These are phyloP conservation scores for Capronia americana DNA, from an alignment of 2,329 filamentous ascomycete genomes.

Conservation along the genomic window DNA sequence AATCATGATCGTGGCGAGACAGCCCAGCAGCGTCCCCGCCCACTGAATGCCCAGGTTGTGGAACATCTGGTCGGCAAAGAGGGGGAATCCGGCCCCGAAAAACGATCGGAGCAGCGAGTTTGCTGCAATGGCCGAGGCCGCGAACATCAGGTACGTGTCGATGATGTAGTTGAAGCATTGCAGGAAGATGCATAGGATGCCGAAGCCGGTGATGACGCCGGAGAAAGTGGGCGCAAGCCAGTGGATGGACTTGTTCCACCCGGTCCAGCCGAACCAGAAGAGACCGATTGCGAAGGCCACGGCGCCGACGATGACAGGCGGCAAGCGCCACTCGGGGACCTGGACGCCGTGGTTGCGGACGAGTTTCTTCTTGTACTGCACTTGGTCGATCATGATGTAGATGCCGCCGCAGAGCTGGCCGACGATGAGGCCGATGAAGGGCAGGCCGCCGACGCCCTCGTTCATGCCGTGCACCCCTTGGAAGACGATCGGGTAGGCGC, in stretches of 20 bases:
- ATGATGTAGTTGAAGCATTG: conserved; percentile 65
- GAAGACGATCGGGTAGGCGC: conserved; percentile 46
- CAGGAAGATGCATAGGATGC: conserved; percentile 64
- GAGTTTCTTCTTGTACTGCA: conserved; percentile 72
- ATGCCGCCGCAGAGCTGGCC: conserved; percentile 73
- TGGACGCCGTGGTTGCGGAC: conserved; percentile 67
- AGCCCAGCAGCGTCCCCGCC: conserved; percentile 75
- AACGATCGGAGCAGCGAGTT: conserved; percentile 65
- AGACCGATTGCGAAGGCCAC: conserved; percentile 65
- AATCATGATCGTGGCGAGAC: conserved; percentile 72
- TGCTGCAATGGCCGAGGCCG: conserved; percentile 75
- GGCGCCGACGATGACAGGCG: conserved; percentile 61
- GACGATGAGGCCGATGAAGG: conserved; percentile 82
- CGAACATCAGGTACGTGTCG: conserved; percentile 65
- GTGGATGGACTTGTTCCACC: conserved; percentile 53
- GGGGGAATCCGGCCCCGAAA: conserved; percentile 47
- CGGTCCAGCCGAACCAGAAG: conserved; percentile 81
- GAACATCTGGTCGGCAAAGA: conserved; percentile 66
- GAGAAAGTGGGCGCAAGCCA: conserved; percentile 52
- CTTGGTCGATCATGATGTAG: conserved; percentile 68
- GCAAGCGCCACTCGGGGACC: conserved; percentile 64
- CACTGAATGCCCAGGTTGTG: conserved; percentile 72
- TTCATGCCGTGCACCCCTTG: conserved; percentile 69
- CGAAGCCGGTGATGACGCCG: conserved; percentile 63
- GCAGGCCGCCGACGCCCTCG: conserved; percentile 73